A percentile compares a stretch with the other conserved stretches of the same genome.
phyloP scores from a whole-genome alignment of 208 protist genomes.

The Acanthamoeba sp. region DNA sequence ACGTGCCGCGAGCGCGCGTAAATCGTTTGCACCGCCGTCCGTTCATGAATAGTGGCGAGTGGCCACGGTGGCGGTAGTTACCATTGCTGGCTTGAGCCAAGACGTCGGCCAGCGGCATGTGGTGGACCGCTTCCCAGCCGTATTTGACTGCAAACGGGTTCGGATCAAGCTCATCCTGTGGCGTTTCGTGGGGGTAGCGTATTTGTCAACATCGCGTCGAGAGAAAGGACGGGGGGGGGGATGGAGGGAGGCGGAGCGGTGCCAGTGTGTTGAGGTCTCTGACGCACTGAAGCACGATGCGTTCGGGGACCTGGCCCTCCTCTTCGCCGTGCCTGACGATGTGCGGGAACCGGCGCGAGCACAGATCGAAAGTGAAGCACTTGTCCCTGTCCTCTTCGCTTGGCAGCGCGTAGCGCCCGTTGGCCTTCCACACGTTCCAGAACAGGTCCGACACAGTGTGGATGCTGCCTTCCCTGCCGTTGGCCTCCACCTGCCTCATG shows the following conservation, averaged over 20 bases:
- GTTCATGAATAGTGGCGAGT: too few relatives aligned
- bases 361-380: conserved; percentile 52
- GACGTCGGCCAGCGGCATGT: neutral
- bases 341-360: conserved; percentile 22
- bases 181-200: too few relatives aligned
- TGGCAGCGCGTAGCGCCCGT: neutral
- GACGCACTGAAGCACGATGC: neutral
- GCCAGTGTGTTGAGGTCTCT: conserved; percentile 10
- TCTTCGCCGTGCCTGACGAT: neutral
- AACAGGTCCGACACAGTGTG: conserved; percentile 17
- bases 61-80: too few relatives aligned
- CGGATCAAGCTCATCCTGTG: neutral
- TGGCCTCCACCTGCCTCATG: neutral
- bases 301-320: neutral
- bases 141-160: conserved; percentile 13
- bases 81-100: neutral
- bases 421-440: conserved; percentile 31
- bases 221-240: too few relatives aligned
- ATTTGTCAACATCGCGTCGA: too few relatives aligned
- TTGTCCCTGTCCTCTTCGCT: conserved; percentile 12
- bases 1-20: too few relatives aligned
- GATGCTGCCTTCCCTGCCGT: neutral
- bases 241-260: neutral
- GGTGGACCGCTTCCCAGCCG: neutral
- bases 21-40: too few relatives aligned